These are phyloP conservation scores for Mortierella claussenii DNA, from an alignment of 192 early-diverging fungal species.

Conservation along the genomic window DNA sequence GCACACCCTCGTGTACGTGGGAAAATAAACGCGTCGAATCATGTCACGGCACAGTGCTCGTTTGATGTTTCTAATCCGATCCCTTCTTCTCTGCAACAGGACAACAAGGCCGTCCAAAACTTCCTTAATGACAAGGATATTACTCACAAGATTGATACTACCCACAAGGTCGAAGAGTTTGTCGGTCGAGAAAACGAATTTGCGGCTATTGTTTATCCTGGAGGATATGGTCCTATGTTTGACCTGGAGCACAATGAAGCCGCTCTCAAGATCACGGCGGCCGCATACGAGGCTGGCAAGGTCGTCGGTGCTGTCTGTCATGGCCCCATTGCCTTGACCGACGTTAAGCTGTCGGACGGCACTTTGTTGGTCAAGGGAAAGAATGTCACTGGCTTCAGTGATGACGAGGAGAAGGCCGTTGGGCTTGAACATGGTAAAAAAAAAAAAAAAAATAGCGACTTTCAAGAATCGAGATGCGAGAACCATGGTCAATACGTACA, in stretches of 20 bases:
- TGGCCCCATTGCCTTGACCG: slow-evolving; percentile 74
- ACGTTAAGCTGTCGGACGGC: slow-evolving; percentile 69
- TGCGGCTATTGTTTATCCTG: slow-evolving; percentile 63
- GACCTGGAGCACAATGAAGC: slow-evolving; percentile 58
- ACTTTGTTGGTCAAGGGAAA: slow-evolving; percentile 69
- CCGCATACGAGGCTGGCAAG: slow-evolving; percentile 60
- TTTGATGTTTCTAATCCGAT: not conserved
- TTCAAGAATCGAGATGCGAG: too few relatives aligned
- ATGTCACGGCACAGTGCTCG: too few relatives aligned
- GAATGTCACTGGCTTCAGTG: slow-evolving; percentile 78
- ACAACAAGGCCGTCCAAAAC: slow-evolving; percentile 38
- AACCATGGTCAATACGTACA: too few relatives aligned
- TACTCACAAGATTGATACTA: slow-evolving; percentile 50
- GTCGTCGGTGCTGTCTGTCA: slow-evolving; percentile 68
- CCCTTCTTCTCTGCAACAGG: slow-evolving; percentile 7
- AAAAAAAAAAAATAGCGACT: slow-evolving; percentile 50
- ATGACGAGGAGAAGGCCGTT: slow-evolving; percentile 70
- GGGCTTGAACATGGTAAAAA: slow-evolving; percentile 37
- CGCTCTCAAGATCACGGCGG: slow-evolving; percentile 51
- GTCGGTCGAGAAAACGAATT: slow-evolving; percentile 52
- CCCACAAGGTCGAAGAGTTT: slow-evolving; percentile 55
- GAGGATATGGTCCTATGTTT: slow-evolving; percentile 70
- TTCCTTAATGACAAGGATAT: slow-evolving; percentile 56
- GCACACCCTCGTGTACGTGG: too few relatives aligned
- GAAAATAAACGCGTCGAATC: too few relatives aligned